Percentiles rank a stretch among this genome's conserved stretches.
phyloP scores from a whole-genome alignment of 306 rosid genomes.

The Calophaca sinica region DNA sequence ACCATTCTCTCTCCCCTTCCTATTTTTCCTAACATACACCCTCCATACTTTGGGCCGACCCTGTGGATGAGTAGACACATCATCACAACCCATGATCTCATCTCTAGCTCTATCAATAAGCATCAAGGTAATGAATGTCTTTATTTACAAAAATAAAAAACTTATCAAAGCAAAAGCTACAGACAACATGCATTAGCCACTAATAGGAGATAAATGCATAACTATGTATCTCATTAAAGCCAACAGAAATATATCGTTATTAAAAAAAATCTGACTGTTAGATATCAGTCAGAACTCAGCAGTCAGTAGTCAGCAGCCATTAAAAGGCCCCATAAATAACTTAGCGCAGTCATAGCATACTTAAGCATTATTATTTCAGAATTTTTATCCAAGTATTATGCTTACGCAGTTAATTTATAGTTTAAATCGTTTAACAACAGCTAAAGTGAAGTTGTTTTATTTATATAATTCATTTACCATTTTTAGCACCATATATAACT shows the following conservation, averaged over 20 bases:
- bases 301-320: background rate
- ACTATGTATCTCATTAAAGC: background rate
- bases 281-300: background rate
- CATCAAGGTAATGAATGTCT: background rate
- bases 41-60: too few species aligned
- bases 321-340: background rate
- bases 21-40: too few species aligned
- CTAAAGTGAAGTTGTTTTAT: background rate
- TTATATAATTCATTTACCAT: background rate
- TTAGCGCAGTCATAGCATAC: background rate
- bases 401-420: slow-evolving; percentile 8
- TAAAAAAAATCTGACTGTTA: background rate
- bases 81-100: too few species aligned
- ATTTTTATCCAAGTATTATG: background rate
- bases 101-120: too few species aligned
- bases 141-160: background rate
- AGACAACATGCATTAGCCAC: background rate
- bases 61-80: too few species aligned
- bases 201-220: background rate
- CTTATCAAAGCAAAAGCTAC: background rate
- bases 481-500: background rate
- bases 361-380: background rate
- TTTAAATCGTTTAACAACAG: background rate
- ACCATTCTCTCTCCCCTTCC: too few species aligned
- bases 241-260: background rate